Evolutionary conservation across 2,329 filamentous ascomycete species (phyloP), one percentile per base, ranked within the genome.

Genomic region (Trichoderma sp.): DNA sequence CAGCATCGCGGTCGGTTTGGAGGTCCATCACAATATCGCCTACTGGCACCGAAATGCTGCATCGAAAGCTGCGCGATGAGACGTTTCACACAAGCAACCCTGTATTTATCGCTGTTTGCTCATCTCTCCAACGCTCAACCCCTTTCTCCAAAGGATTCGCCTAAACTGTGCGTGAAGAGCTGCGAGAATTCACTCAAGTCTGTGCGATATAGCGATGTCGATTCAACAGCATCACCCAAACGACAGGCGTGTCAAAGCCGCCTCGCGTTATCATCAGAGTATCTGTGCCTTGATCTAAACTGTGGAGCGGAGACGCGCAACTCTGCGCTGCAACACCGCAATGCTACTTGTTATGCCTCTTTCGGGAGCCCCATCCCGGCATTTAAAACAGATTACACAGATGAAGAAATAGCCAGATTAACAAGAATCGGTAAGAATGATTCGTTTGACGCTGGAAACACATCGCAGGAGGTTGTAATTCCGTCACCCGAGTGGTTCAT

Each of bases 401-500:
- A 76, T 1, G 80, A 79, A 1, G 80, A 80, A 7, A 76, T 83
- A 6, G 74, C 74, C 5, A 66, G 61, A 0, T 70, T 84, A 47
- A 75, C 73, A 6, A 77, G 79, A 34, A 70, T 84, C 5, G 74
- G 75, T 6, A 68, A 75, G 13, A 73, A 78, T 32, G 81, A 82
- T 23, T 72, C 70, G 12, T 69, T 74, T 0, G 64, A 68, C 0
- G 73, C 68, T 0, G 67, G 63, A 0, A 34, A 69, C 0, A 71
- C 72, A 1, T 72, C 82, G 23, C 26, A 69, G 0, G 80, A 83
- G 65, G 76, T 78, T 2, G 79, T 82, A 0, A 53, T 85, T 28
- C 81, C 82, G 0, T 79, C 80, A 0, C 73, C 78, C 17, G 72
- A 74, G n/a, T 79, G 81, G 43, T 82, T 81, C 71, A 72, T 72